Evolutionary conservation across 1,139 yeast species (phyloP), one percentile per base, ranked within the genome.

Genomic region (Pichia sp.): DNA sequence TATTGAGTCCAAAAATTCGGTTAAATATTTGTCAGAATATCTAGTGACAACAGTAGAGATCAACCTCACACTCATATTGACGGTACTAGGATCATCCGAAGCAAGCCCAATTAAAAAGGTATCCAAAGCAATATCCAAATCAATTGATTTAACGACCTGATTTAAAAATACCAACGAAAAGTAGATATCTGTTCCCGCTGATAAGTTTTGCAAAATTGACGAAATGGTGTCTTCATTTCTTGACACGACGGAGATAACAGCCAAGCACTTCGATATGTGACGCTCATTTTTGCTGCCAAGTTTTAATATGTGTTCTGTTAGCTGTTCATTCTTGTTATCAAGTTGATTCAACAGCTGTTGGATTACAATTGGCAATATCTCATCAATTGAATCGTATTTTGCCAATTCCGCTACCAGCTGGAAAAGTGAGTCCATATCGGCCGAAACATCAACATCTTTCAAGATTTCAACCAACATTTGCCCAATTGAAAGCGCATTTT

Each of bases 1-100:
- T 35, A 72, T 54, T 36, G 60, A 54, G 1, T 48, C 44, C 29
- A 75, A 49, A 38, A 75, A 56, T 4, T 51, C 52, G 1, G 64
- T 61, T 27, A 75, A 55, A 48, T 71, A 67, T 3, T 50, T 52
- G 1, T 58, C 55, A 6, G 69, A 53, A 49, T 73, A 66, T 33
- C 64, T 62, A 9, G 72, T 64, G 6, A 73, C 68, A 31, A 76
- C 58, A 11, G 72, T 68, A 1, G 86, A 84, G 36, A 79, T 61
- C 0, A 84, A 68, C 40, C 71, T 69, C 0, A 84, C 75, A 1
- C 81, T 70, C 5, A 75, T 75, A 27, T 64, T 51, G 44, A 68
- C 68, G 8, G 73, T 59, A 5, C 61, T 59, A 23, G 70, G 76
- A 40, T 73, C 73, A 4, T 55, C 44, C 28, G 52, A 49, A 9